Conservation (phyloP, 352 stramenopile species). For the Thalassiosira ordinaria region DNA sequence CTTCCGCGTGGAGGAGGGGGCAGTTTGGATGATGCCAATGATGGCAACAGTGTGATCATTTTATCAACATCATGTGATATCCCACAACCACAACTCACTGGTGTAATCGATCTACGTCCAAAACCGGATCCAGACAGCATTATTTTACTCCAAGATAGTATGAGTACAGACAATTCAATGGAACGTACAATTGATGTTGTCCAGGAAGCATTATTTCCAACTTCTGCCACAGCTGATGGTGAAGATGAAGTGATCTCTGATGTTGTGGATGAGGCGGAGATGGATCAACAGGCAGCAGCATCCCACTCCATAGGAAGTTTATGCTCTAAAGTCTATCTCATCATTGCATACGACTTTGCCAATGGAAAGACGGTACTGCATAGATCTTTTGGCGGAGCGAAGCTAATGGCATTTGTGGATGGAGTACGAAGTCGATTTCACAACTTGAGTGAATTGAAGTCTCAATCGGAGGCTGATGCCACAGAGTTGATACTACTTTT, state of each 20-base stretch:
- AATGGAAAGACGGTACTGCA: slow-evolving; percentile 52
- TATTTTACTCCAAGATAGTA: not conserved
- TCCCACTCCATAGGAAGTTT: slow-evolving; percentile 35
- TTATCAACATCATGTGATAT: slow-evolving; percentile 7
- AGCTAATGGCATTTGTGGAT: slow-evolving; percentile 46
- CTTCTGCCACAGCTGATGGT: not conserved
- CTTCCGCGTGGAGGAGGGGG: slow-evolving; percentile 18
- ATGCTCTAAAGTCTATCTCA: slow-evolving; percentile 41
- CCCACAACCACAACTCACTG: slow-evolving; percentile 19
- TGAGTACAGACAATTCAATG: not conserved
- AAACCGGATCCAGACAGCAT: slow-evolving; percentile 26
- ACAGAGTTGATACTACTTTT: slow-evolving; percentile 26
- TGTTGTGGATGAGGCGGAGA: slow-evolving; percentile 3
- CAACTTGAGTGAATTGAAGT: not conserved
- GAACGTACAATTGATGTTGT: slow-evolving; percentile 7
- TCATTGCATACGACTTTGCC: slow-evolving; percentile 48
- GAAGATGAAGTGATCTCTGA: slow-evolving; percentile 9
- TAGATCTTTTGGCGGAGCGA: slow-evolving; percentile 37
- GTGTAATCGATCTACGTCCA: slow-evolving; percentile 32
- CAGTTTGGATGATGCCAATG: not conserved
- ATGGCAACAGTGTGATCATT: slow-evolving; percentile 1
- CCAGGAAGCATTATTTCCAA: slow-evolving; percentile 8
- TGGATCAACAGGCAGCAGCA: slow-evolving; percentile 31
- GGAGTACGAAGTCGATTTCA: slow-evolving; percentile 32
- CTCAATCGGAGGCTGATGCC: slow-evolving; percentile 1